Conservation (phyloP, 2,329 filamentous ascomycete genomes). For the Talaromyces sp. region DNA sequence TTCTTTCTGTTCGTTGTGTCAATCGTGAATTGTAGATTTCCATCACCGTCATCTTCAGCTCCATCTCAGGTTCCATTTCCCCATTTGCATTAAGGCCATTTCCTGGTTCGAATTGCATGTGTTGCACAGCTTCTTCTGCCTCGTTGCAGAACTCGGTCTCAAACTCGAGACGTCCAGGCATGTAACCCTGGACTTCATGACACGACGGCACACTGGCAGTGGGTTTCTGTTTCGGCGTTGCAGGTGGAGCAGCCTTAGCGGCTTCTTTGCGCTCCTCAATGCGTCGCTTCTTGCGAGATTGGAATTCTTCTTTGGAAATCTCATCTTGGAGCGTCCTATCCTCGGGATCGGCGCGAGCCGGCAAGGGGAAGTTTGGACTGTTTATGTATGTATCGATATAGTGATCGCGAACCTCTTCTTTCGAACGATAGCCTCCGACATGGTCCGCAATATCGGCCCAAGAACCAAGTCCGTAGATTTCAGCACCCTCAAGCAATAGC, state of each 20-base stretch:
- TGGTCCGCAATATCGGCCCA: slow-evolving; percentile 99
- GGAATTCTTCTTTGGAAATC: slow-evolving; percentile 87
- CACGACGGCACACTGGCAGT: slow-evolving; percentile 93
- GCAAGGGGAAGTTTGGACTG: slow-evolving; percentile 78
- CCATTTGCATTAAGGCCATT: slow-evolving; percentile 88
- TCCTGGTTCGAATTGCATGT: slow-evolving; percentile 97
- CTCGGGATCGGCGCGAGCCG: slow-evolving; percentile 76
- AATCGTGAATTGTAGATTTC: slow-evolving; percentile 94
- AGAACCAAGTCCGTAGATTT: slow-evolving; percentile 92
- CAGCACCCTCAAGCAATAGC: slow-evolving; percentile 86
- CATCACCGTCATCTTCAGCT: slow-evolving; percentile 96
- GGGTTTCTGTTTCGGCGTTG: slow-evolving; percentile 90
- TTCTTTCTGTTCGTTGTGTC: slow-evolving; percentile 85
- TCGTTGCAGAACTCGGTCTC: slow-evolving; percentile 98
- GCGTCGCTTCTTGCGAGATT: slow-evolving; percentile 82
- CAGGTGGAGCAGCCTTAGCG: slow-evolving; percentile 75
- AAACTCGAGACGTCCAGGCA: slow-evolving; percentile 95
- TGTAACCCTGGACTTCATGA: slow-evolving; percentile 97
- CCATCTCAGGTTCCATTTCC: slow-evolving; percentile 90
- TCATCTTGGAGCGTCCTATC: slow-evolving; percentile 75
- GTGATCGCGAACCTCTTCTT: slow-evolving; percentile 93
- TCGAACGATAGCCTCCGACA: slow-evolving; percentile 89
- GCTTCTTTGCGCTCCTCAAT: slow-evolving; percentile 90
- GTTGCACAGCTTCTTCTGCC: slow-evolving; percentile 94
- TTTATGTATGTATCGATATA: slow-evolving; percentile 86